These are phyloP conservation scores for Dichotomocladium elegans DNA, from an alignment of 371 early-diverging fungal species.

Conservation along the genomic window DNA sequence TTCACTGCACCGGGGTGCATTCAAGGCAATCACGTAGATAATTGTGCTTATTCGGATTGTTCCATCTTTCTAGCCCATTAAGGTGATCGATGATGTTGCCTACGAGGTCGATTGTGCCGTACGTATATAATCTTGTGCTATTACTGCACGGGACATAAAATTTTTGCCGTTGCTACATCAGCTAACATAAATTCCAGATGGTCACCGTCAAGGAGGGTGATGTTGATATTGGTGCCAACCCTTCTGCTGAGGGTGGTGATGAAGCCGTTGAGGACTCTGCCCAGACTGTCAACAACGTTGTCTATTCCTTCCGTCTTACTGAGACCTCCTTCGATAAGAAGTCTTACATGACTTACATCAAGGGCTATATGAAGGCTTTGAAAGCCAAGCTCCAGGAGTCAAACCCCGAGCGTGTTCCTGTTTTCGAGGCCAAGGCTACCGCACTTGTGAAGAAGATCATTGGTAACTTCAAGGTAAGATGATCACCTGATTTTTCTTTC, in stretches of 20 bases:
- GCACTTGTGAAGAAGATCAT: slow-evolving; percentile 76
- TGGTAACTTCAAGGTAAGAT: slow-evolving; percentile 64
- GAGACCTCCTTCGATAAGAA: slow-evolving; percentile 88
- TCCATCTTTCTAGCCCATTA: slow-evolving; percentile 40
- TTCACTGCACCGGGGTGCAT: too few relatives aligned
- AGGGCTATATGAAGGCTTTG: slow-evolving; percentile 88
- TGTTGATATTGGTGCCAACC: slow-evolving; percentile 92
- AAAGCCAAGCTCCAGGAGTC: slow-evolving; percentile 57
- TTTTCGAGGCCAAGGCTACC: slow-evolving; percentile 67
- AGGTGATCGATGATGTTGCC: slow-evolving; percentile 63
- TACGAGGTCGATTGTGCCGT: slow-evolving; percentile 82
- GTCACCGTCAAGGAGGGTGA: slow-evolving; percentile 65
- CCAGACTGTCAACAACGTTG: slow-evolving; percentile 81
- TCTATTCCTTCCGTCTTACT: slow-evolving; percentile 77
- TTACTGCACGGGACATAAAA: background rate
- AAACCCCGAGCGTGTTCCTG: slow-evolving; percentile 66
- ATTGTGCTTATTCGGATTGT: too few relatives aligned
- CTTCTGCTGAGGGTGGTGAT: slow-evolving; percentile 83
- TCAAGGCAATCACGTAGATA: too few relatives aligned
- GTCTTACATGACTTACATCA: slow-evolving; percentile 86
- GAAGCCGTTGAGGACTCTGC: slow-evolving; percentile 62
- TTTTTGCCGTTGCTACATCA: background rate
- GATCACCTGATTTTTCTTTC: background rate
- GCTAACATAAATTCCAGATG: too few relatives aligned
- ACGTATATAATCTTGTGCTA: background rate